phyloP scores from a whole-genome alignment of 1,139 yeast genomes.

The Yamadazyma oceani region DNA sequence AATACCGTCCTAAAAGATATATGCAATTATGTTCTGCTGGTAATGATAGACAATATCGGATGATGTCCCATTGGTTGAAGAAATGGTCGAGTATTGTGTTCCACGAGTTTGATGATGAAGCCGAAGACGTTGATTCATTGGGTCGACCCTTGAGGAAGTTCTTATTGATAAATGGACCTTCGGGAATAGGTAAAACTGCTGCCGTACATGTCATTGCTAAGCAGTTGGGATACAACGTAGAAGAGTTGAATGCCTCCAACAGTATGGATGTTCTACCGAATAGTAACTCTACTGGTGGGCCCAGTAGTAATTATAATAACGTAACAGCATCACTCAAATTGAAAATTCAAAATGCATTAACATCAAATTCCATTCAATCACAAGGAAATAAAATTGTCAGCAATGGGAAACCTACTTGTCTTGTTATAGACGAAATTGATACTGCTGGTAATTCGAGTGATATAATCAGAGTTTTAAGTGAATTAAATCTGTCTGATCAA shows the following conservation, averaged over 20 bases:
- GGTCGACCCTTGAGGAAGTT: constrained; percentile 74
- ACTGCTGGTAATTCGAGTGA: constrained; percentile 79
- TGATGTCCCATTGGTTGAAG: constrained; percentile 73
- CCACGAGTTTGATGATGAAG: constrained; percentile 30
- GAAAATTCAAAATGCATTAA: constrained; percentile 69
- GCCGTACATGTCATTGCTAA: constrained; percentile 82
- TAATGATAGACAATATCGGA: constrained; percentile 75
- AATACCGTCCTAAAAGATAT: constrained; percentile 75
- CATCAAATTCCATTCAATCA: constrained; percentile 57
- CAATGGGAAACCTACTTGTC: constrained; percentile 67
- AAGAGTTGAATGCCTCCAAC: constrained; percentile 91
- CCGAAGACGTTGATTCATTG: constrained; percentile 47
- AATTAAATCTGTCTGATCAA: constrained; percentile 60
- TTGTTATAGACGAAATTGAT: constrained; percentile 88
- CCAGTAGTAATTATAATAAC: constrained; percentile 17
- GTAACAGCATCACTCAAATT: constrained; percentile 33
- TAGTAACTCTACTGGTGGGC: constrained; percentile 15
- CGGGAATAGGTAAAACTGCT: constrained; percentile 95
- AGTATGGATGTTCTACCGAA: constrained; percentile 42
- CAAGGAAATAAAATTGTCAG: constrained; percentile 14
- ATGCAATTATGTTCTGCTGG: constrained; percentile 67
- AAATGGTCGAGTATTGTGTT: constrained; percentile 78
- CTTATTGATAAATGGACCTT: constrained; percentile 82
- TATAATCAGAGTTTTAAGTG: constrained; percentile 66
- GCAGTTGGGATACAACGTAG: constrained; percentile 76